Evolutionary conservation across 1,139 yeast species (phyloP), one percentile per base, ranked within the genome.

Genomic region (Suhomyces wounanorum): DNA sequence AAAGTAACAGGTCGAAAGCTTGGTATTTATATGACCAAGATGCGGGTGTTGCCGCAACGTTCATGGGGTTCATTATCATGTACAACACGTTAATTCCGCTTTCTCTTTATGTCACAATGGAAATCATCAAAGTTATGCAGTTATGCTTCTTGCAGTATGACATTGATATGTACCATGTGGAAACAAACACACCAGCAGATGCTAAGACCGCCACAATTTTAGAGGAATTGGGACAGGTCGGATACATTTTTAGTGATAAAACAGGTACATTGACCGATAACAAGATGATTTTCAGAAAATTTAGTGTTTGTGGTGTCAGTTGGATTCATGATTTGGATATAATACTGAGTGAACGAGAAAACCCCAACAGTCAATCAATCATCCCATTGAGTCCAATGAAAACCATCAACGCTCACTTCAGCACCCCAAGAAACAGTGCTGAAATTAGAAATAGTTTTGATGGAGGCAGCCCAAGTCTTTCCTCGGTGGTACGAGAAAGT

Each of bases 51-150:
- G 95, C 96, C 1, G 88, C 97, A 1, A 89, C 96, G 0, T 77
- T 94, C 45, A 91, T 94, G 96, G 92, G 98, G 1, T 95, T 88
- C 66, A 87, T 95, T 57, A 94, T 95, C 73, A 92, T 95, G 98
- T 94, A 87, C 73, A 94, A 94, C 64, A 94, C 99, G 0, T 78
- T 95, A 72, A 95, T 95, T 64, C 99, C 99, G 0, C 75, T 94
- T 38, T 94, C 99, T 0, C 81, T 95, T 41, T 95, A 95, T 63
- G 99, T 94, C 30, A 91, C 98, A 0, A 89, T 94, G 92, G 99
- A 95, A 64, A 87, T 94, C 54, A 91, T 94, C 62, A 94, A 94
- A 65, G 87, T 89, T 3, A 82, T 87, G 71, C 99, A 95, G 66
- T 79, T 91, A 67, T 68, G 86, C 42, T 75, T 92, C 55, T 73